Conservation (phyloP, 768 basidiomycete species). For the Mycena maculata region DNA sequence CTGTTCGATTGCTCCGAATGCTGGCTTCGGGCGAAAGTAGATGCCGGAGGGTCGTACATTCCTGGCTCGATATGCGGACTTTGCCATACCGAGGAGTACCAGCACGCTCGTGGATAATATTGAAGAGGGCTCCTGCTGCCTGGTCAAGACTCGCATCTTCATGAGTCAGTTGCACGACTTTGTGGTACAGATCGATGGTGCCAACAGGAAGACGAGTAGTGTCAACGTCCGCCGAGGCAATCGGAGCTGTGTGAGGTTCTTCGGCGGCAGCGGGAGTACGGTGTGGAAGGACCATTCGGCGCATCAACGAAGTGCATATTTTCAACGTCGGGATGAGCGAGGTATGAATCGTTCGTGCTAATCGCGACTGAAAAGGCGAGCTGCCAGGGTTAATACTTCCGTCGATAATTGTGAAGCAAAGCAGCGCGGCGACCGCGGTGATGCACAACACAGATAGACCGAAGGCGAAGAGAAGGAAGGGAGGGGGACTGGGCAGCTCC, state of each 20-base stretch:
- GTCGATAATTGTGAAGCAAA: constrained; percentile 5
- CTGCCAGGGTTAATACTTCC: background rate
- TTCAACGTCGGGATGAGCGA: background rate
- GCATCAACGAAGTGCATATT: background rate
- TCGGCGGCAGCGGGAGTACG: background rate
- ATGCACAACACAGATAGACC: background rate
- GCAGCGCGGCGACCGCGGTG: background rate
- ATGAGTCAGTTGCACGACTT: constrained; percentile 7
- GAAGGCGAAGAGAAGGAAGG: background rate
- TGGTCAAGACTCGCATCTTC: constrained; percentile 13
- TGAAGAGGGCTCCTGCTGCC: constrained; percentile 8
- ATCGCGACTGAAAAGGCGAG: constrained; percentile 3
- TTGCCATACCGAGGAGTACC: background rate
- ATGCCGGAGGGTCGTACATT: constrained; percentile 5
- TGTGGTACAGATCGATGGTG: constrained; percentile 3
- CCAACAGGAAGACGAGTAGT: background rate
- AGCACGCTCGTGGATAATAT: background rate
- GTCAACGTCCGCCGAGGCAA: background rate
- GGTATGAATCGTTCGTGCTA: background rate
- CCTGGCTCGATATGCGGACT: background rate
- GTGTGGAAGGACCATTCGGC: background rate
- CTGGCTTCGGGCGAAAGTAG: constrained; percentile 13
- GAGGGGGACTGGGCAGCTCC: background rate
- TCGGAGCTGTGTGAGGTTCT: background rate
- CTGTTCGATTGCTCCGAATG: constrained; percentile 6